Evolutionary conservation across 495 filamentous ascomycete genomes (phyloP).

Genomic region (Penicillium mononematosum): DNA sequence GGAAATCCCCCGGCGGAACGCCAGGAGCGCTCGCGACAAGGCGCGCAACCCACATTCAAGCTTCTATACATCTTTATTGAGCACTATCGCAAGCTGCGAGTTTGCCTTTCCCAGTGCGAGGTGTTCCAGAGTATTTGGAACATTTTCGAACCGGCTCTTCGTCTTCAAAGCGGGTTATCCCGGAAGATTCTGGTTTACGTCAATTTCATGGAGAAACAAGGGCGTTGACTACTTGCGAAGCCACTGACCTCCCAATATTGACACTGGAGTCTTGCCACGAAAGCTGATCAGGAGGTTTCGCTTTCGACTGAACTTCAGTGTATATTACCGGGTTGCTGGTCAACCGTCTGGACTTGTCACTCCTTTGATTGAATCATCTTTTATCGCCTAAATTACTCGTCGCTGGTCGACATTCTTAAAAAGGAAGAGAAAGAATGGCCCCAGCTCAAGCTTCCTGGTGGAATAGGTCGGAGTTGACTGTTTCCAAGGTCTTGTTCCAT

Average conservation of each 20-base stretch:
- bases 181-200: background rate
- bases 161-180: background rate
- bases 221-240: conserved; percentile 7
- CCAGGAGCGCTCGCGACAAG: background rate
- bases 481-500: conserved; percentile 74
- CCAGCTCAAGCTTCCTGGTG: conserved; percentile 20
- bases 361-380: conserved; percentile 19
- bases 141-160: background rate
- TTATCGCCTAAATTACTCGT: conserved; percentile 11
- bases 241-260: background rate
- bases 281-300: background rate
- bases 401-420: conserved; percentile 25
- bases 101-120: background rate
- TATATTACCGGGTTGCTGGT: conserved; percentile 26
- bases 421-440: conserved; percentile 13
- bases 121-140: background rate
- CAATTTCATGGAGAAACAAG: conserved; percentile 27
- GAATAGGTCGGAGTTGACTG: conserved; percentile 58
- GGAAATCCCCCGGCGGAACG: background rate
- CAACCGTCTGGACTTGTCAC: conserved; percentile 26
- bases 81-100: background rate
- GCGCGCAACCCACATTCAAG: background rate
- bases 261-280: background rate
- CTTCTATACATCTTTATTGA: background rate
- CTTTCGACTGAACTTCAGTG: conserved; percentile 1